Evolutionary conservation across 306 rosid species (phyloP), one percentile per base, ranked within the genome.

Genomic region (Prinsepia uniflora): DNA sequence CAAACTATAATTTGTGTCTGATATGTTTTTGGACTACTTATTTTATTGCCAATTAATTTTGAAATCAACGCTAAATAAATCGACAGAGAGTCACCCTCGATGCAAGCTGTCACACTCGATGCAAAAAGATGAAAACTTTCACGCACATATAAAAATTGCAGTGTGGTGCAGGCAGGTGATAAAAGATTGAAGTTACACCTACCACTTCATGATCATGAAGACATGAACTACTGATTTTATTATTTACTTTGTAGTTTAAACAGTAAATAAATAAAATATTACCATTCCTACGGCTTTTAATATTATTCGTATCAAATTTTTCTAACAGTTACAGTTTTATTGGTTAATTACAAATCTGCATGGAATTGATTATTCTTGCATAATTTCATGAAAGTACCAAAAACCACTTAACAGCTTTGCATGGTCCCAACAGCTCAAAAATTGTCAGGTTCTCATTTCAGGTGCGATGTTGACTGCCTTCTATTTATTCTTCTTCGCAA

Each of bases 401-500:
- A 74, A 65, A 66, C 63, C 56, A 42, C 70, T 75, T 73, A 63
- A 75, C 24, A 54, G 36, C 63, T 43, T 82, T 76, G 81, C 86
- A 71, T 79, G 87, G 86, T 77, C 90, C 83, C 85, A 81, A 86
- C 81, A 71, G 80, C 82, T 79, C 74, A 76, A 76, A 36, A 36
- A 55, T 59, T 74, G 76, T 75, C 80, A 58, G 68, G 63, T 43
- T 62, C 75, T 71, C 72, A 54, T 42, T 77, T 82, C 81, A 72
- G 79, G 53, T 75, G 49, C 79, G 86, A 84, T 73, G 82, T 75
- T 79, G 91, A 87, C 86, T 73, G 76, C 17, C 82, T 76, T 86
- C 88, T 90, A 86, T 88, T 79, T 86, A 90, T 81, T 86, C 88
- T 75, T 67, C 72, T 80, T 76, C 71, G 44, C 43, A 43, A 41